Evolutionary conservation across 2,329 filamentous ascomycete species (phyloP), one percentile per base, ranked within the genome.

Genomic region (Colletotrichum abscissum): DNA sequence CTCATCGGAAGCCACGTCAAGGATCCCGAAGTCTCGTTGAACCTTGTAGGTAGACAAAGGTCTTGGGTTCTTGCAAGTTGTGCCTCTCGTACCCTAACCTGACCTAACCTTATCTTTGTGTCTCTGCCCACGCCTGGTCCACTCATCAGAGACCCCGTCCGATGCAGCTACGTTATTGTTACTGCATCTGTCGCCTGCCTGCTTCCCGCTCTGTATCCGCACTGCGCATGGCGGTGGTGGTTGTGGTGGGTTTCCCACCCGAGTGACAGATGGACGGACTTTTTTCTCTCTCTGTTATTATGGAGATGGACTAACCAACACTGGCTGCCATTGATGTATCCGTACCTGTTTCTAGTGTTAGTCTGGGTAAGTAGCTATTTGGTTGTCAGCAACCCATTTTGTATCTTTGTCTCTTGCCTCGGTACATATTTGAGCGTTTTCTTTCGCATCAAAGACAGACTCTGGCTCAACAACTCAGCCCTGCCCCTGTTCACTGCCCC

Each of bases 21-120:
- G 42, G 42, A 49, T 49, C 11, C 42, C 42, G 19, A 49, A 49
- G 42, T 49, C 42, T 49, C 19, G 16, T 49, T 49, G 42, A 49
- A n/a, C 42, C 42, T 33, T 57, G 16, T 46, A 16, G 8, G 16
- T 46, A 16, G n/a, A 35, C 14, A 19, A 12, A 2, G 9, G 38
- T 8, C 38, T 42, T 19, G 4, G 24, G 30, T 55, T 8, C 19
- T 54, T 55, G 26, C 22, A n/a, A 12, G 6, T 22, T 4, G 22
- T 35, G 24, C 24, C 42, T 65, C 19, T 30, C 19, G 63, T 60
- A 63, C 65, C 69, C 57, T 72, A 72, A 60, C 69, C 69, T 69
- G 58, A 63, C 64, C 65, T 63, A 69, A 67, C 64, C 66, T 73
- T 63, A 69, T 54, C 69, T 69, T 63, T 30, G 38, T 64, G n/a